A percentile compares a stretch with the other conserved stretches of the same genome.
These are phyloP conservation scores for Phylloporus sp. DNA, from an alignment of 768 basidiomycete genomes.

Conservation along the genomic window DNA sequence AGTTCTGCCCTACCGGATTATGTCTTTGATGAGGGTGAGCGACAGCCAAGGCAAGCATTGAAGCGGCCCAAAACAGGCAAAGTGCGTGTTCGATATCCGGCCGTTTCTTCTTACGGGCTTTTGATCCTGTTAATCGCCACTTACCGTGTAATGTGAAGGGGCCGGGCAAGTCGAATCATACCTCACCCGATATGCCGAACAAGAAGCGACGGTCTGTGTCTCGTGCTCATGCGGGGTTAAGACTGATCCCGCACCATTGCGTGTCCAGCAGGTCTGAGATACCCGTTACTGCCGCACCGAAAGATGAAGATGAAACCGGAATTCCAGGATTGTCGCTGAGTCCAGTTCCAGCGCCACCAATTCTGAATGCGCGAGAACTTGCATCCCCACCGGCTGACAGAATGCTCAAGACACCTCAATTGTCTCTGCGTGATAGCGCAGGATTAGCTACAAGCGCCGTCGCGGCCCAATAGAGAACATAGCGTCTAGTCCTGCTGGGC, in stretches of 20 bases:
- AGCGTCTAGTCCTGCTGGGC: neutral
- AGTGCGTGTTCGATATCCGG: constrained; percentile 37
- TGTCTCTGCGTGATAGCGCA: constrained; percentile 60
- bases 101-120: constrained; percentile 11
- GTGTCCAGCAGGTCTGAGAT: constrained; percentile 41
- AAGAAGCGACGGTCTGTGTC: constrained; percentile 76
- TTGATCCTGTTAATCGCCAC: constrained; percentile 15
- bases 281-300: constrained; percentile 18
- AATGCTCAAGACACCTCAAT: constrained; percentile 55
- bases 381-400: constrained; percentile 38
- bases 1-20: constrained; percentile 78
- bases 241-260: constrained; percentile 30
- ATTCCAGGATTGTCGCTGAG: constrained; percentile 33
- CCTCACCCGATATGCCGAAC: constrained; percentile 69
- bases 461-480: constrained; percentile 26
- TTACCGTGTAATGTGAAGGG: constrained; percentile 45
- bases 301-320: constrained; percentile 39
- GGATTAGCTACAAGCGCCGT: constrained; percentile 47
- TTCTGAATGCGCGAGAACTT: constrained; percentile 37
- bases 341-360: constrained; percentile 30
- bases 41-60: constrained; percentile 62
- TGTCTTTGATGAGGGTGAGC: constrained; percentile 78
- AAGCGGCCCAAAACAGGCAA: constrained; percentile 69
- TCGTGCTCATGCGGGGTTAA: constrained; percentile 12
- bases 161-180: constrained; percentile 55